Evolutionary conservation across 768 basidiomycete genomes (phyloP).

Genomic region (Cystofilobasidium macerans): DNA sequence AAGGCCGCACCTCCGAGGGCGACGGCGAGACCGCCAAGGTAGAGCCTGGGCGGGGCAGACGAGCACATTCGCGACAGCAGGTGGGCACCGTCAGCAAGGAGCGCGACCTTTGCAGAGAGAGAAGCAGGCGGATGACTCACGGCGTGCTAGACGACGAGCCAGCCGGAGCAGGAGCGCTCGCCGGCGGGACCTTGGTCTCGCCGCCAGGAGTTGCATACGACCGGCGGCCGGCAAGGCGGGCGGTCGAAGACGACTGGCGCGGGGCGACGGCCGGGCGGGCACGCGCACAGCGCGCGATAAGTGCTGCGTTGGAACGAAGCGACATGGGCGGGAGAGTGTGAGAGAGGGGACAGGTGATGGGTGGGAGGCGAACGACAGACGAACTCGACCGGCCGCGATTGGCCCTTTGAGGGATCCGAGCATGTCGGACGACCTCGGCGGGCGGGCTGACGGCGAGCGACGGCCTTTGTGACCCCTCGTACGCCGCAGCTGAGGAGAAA

Average conservation of each 20-base stretch:
- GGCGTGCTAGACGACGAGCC: not conserved
- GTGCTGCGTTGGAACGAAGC: not conserved
- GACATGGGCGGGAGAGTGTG: not conserved
- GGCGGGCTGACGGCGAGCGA: too few relatives aligned
- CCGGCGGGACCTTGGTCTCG: constrained; percentile 1
- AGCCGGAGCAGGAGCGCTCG: not conserved
- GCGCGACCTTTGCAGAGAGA: not conserved
- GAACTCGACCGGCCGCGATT: too few relatives aligned
- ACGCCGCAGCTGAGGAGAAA: too few relatives aligned
- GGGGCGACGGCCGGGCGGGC: not conserved
- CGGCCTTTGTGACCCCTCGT: too few relatives aligned
- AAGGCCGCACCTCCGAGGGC: constrained; percentile 1
- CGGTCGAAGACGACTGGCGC: not conserved
- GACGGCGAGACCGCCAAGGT: constrained; percentile 14
- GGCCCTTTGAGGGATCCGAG: too few relatives aligned
- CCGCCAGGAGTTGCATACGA: not conserved
- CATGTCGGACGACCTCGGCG: too few relatives aligned
- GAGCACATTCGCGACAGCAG: not conserved
- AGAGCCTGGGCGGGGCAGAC: not conserved
- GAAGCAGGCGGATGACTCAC: not conserved
- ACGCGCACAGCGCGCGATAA: not conserved
- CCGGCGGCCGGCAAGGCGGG: not conserved
- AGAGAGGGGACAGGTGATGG: not conserved
- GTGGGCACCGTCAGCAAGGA: not conserved
- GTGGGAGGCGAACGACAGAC: not conserved